Evolutionary conservation across 768 basidiomycete species (phyloP), one percentile per base, ranked within the genome.

Genomic region (Trichaptum fuscoviolaceum): DNA sequence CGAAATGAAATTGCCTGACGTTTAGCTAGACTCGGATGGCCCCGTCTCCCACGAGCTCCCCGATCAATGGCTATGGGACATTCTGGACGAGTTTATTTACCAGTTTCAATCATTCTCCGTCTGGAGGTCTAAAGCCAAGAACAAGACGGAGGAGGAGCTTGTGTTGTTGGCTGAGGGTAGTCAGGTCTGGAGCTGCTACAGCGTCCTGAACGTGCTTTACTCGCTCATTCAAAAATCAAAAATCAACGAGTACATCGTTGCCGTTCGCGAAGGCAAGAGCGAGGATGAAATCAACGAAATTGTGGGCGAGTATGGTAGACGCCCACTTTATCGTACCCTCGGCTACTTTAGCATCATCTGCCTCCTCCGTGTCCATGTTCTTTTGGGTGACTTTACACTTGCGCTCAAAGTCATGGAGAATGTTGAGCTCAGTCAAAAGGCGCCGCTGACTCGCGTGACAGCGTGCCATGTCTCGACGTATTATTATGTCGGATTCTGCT

Each of bases 51-150:
- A 99, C 63, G 89, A 96, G 68, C 87, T 99, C 25, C 96, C 96
- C 0, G 93, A 96, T 67, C 95, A 97, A 75, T 99, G 96, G 96
- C 79, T 99, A 8, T 99, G 96, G 94, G 95, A 96, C 73, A 95
- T 96, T 76, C 89, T 96, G 73, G 94, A 96, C 79, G 95, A 96
- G 72, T 96, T 96, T 75, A 96, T 98, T 71, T 99, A 97, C 79
- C 96, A 99, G 75, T 99, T 95, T 81, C 95, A 96, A 75, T 91
- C 92, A 0, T 99, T 97, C 79, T 93, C 93, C 70, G 87, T 92
- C 52, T 99, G 95, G 90, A 82, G 95, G 64, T 89, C 90, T 20
- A 94, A 92, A 72, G 83, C 88, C 34, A 91, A 92, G 68, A 82
- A 83, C 63, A 98, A 97, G 79, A 86, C 89, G 0, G 95, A 94